Percentiles rank a stretch among this genome's conserved stretches.
Evolutionary conservation across 305 asterid species (phyloP).

Genomic region (Solanum hybrid): DNA sequence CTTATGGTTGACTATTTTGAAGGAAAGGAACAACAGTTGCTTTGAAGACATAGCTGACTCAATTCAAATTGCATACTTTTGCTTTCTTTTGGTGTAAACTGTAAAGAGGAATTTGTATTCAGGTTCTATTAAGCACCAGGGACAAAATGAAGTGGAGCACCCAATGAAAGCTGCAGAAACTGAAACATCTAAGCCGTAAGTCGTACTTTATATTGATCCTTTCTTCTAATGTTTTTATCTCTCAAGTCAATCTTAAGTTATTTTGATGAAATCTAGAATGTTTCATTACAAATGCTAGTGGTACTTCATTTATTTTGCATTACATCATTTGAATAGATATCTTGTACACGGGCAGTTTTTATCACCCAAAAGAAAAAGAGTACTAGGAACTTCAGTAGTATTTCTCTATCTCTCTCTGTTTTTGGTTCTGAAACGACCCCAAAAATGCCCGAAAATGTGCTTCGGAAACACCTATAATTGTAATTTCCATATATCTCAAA

Average conservation of each 20-base stretch:
- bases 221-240: neutral
- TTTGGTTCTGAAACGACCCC: neutral
- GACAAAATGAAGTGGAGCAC: slow-evolving; percentile 67
- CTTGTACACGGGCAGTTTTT: neutral
- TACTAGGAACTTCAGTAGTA: neutral
- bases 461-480: no score
- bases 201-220: neutral
- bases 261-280: no score
- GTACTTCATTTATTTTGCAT: no score
- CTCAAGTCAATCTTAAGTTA: no score
- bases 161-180: slow-evolving; percentile 53
- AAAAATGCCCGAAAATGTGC: no score
- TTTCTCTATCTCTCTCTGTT: neutral
- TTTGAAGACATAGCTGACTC: no score
- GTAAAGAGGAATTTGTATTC: neutral
- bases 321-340: no score
- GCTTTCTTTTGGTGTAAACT: no score
- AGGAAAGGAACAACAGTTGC: neutral
- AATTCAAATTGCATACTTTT: no score
- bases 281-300: no score
- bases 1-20: neutral
- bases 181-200: slow-evolving; percentile 71
- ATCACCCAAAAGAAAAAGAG: neutral
- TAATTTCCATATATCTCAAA: no score
- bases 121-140: slow-evolving; percentile 64